Evolutionary conservation across 176 grass and related monocot species (phyloP), one percentile per base, ranked within the genome.

Genomic region (Leersia perrieri): DNA sequence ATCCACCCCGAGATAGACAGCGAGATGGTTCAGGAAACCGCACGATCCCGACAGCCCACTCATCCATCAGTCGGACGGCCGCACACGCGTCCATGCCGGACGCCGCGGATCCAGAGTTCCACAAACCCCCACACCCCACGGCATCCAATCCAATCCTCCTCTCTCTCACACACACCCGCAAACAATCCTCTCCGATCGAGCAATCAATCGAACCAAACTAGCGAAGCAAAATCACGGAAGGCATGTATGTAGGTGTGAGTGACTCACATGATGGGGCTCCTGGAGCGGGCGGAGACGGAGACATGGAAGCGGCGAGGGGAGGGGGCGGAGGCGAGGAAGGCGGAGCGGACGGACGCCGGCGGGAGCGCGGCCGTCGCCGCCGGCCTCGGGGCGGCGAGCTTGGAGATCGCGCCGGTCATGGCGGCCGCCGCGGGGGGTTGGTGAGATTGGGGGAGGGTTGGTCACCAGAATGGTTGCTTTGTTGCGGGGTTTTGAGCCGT

Each of bases 271-370:
- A 90, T 8, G 67, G 83, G 83, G 83, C 73, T 82, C 78, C 83
- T 90, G 88, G 88, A 44, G 60, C 82, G 87, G 72, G 57, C 82
- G 82, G 82, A 44, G 83, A 90, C 0, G 88, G 83, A 86, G 88
- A 86, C 78, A 74, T 36, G 20, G 83, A 86, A 32, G 7, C 78
- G 60, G 74, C 88, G 73, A 0, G 88, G 34, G 66, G 88, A 78
- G 12, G 88, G 47, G 12, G 67, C 78, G 73, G 49, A 62, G 60
- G 78, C 57, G 68, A 90, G 23, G 5, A 73, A 79, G 8, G 73
- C 31, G 1, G 78, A 11, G 16, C 73, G 87, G 77, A 85, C 0
- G 72, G 71, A 22, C 47, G 31, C 78, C 60, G 83, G 40, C 1
- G 60, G 73, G 25, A 66, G 65, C 30, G 42, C 22, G 60, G 73